Percentiles rank a stretch among this genome's conserved stretches.
Conservation (phyloP, 441 rosid genomes). For the Corymbia citriodora region DNA sequence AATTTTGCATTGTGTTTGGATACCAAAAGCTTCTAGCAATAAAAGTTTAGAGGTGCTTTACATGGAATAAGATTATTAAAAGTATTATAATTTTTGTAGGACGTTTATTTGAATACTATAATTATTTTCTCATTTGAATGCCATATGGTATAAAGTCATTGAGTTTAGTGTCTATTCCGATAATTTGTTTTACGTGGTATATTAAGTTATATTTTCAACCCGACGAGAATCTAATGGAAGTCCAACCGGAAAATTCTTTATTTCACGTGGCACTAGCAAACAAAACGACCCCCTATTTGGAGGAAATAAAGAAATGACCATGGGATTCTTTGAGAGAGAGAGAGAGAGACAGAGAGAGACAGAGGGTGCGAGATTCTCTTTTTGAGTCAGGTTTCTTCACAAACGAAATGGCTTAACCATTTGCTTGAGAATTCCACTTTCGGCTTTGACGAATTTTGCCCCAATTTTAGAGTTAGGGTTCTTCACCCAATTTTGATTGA, state of each 20-base stretch:
- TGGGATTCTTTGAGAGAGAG: neutral
- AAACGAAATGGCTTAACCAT: neutral
- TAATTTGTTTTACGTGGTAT: neutral
- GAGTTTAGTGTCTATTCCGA: too few species aligned
- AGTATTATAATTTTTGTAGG: neutral
- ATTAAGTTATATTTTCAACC: neutral
- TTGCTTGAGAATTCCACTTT: neutral
- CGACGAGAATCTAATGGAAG: neutral
- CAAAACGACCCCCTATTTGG: neutral
- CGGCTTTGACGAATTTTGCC: neutral
- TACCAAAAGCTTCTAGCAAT: too few species aligned
- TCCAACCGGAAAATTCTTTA: too few species aligned
- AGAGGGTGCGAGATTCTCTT: neutral
- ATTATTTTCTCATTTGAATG: too few species aligned
- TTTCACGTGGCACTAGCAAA: too few species aligned
- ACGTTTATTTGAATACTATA: fast-evolving
- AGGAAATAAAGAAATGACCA: neutral
- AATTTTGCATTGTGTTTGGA: too few species aligned
- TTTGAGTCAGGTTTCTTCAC: neutral
- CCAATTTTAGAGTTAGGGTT: neutral
- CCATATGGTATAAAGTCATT: too few species aligned
- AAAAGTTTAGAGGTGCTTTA: too few species aligned
- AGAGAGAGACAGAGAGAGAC: neutral
- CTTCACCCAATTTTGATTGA: neutral
- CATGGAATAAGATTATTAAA: too few species aligned